phyloP scores from a whole-genome alignment of 164 flowering plant genomes.

The Warburgia ugandensis region DNA sequence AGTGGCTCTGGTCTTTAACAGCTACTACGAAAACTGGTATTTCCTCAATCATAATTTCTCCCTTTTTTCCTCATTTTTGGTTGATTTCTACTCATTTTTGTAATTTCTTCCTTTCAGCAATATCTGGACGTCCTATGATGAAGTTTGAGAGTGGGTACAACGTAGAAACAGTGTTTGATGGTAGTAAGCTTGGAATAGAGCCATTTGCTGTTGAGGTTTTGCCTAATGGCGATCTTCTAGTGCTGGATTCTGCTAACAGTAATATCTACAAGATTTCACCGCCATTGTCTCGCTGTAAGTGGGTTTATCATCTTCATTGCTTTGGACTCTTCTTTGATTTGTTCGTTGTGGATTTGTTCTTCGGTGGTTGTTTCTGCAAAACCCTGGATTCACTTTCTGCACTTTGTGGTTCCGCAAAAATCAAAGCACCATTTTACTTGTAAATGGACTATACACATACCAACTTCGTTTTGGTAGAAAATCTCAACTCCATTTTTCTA shows the following conservation, averaged over 20 bases:
- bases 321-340: not conserved
- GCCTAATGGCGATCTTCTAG: slow-evolving; percentile 75
- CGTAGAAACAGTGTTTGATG: slow-evolving; percentile 96
- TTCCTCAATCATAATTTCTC: not conserved
- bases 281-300: slow-evolving; percentile 38
- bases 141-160: slow-evolving; percentile 81
- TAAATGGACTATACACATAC: no score
- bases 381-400: not conserved
- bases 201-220: slow-evolving; percentile 68
- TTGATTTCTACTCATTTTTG: not conserved
- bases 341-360: slow-evolving; percentile 4
- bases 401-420: not conserved
- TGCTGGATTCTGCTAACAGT: slow-evolving; percentile 83
- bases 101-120: slow-evolving; percentile 32
- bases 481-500: no score
- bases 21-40: not conserved
- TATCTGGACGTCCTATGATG: slow-evolving; percentile 69
- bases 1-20: slow-evolving; percentile 29
- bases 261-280: slow-evolving; percentile 74
- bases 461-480: no score
- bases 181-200: slow-evolving; percentile 93
- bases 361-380: slow-evolving; percentile 6
- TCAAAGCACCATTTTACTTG: no score
- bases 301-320: not conserved
- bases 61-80: not conserved